Base-by-base conservation (phyloP, 176 grass and related monocot genomes). In the Hyparrhenia diplandra region DNA sequence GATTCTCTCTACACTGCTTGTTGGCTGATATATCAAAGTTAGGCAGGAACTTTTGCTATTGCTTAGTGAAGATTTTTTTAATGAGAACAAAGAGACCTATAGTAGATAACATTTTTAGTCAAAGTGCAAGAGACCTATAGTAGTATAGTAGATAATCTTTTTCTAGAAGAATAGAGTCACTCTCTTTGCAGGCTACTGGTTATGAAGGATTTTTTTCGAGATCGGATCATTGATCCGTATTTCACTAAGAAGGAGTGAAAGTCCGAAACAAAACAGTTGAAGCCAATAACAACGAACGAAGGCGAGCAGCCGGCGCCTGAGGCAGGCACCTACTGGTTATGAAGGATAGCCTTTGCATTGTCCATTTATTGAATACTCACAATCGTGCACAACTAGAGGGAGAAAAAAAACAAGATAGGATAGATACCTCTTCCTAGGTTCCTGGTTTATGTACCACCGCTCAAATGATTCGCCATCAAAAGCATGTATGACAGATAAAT, bases 381-480 rank as follows among this genome's bases (percentile, higher is more conserved):
- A 64, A 30, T 32, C 18, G 17, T 62, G 36, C n/a, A 75, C 14
- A 75, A 28, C 57, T 24, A 25, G 8, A 67, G 55, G 32, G 13
- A 39, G 2, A 4, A 5, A 5, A 21, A 23, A 63, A 86, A 40
- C 1, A 20, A 36, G 60, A 71, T 14, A 60, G 2, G 37, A 61
- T 20, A 2, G 29, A 3, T 31, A 39, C 89, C 89, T 87, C 65
- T 91, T 91, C 27, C 77, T 84, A 6, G 46, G 81, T 69, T 91
- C 76, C 45, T 87, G 89, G 58, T 73, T 84, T 81, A 91, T 81
- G 67, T 77, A 87, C 63, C 75, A 78, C 13, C 85, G 58, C 39
- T 77, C 9, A 81, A 87, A 91, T 27, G 85, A 85, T 81, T 84
- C 71, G 35, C 89, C 85, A 74, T 82, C 71, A 40, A 91, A 87